Percentiles rank a stretch among this genome's conserved stretches.
These are phyloP conservation scores for Yamadazyma triangularis DNA, from an alignment of 1,139 yeast species.

Conservation along the genomic window DNA sequence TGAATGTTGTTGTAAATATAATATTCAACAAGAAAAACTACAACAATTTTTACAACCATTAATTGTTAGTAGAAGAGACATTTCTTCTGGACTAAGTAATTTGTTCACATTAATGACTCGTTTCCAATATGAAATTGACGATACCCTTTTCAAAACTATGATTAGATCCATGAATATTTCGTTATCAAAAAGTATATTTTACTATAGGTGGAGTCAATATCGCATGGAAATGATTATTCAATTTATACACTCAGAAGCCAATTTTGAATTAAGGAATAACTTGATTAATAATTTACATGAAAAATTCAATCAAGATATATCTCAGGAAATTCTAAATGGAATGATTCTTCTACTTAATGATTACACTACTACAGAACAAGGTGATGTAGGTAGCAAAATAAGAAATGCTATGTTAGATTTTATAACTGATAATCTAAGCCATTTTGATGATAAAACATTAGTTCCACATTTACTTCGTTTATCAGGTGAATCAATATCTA, in stretches of 20 bases:
- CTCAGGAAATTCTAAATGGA: background rate
- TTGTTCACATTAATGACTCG: constrained; percentile 23
- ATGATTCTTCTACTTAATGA: constrained; percentile 45
- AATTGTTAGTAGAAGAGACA: constrained; percentile 6
- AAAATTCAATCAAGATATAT: constrained; percentile 1
- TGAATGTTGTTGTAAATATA: constrained; percentile 2
- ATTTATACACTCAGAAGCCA: constrained; percentile 16
- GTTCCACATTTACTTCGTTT: constrained; percentile 46
- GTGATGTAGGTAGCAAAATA: constrained; percentile 76
- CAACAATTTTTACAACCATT: constrained; percentile 2
- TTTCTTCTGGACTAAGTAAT: constrained; percentile 8
- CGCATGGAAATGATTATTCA: constrained; percentile 13
- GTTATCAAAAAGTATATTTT: constrained; percentile 23
- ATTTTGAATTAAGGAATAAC: constrained; percentile 23
- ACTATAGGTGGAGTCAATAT: constrained; percentile 6
- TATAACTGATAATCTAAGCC: constrained; percentile 18
- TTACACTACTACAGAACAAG: constrained; percentile 64
- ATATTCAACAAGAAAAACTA: background rate
- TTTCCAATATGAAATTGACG: constrained; percentile 10
- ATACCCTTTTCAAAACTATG: constrained; percentile 13
- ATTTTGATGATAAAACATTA: constrained; percentile 7
- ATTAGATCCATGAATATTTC: constrained; percentile 28
- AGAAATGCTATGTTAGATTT: constrained; percentile 47
- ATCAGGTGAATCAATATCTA: constrained; percentile 38
- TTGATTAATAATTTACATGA: constrained; percentile 16